Percentiles rank a stretch among this genome's conserved stretches.
Conservation (phyloP, 1,284 basidiomycete genomes). For the Peniophora sp. region DNA sequence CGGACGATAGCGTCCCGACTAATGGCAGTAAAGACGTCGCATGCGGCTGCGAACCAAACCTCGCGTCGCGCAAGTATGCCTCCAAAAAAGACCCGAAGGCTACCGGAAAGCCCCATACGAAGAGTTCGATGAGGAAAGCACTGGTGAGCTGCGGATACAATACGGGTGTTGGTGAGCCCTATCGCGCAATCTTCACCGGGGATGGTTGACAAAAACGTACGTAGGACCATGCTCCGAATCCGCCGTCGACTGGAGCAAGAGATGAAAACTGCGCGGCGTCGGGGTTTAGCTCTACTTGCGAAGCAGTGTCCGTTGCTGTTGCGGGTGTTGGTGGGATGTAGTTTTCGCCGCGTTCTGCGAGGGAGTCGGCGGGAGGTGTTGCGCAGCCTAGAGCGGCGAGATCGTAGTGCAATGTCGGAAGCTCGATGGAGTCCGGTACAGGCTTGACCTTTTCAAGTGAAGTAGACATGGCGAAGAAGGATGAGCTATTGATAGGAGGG, state of each 20-base stretch:
- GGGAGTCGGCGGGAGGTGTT: too few relatives aligned
- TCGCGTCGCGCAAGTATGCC: slow-evolving; percentile 22
- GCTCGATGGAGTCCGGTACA: too few relatives aligned
- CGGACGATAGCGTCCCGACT: slow-evolving; percentile 23
- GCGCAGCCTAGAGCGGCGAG: too few relatives aligned
- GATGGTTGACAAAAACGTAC: slow-evolving; percentile 10
- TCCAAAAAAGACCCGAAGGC: slow-evolving; percentile 26
- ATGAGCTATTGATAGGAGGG: too few relatives aligned
- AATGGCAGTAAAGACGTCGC: slow-evolving; percentile 24
- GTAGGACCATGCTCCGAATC: slow-evolving; percentile 26
- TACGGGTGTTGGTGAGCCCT: slow-evolving; percentile 2
- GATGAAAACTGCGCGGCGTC: too few relatives aligned
- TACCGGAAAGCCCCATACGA: slow-evolving; percentile 31
- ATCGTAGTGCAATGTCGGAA: too few relatives aligned
- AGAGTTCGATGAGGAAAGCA: slow-evolving; percentile 26
- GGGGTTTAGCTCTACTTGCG: too few relatives aligned
- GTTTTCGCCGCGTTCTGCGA: too few relatives aligned
- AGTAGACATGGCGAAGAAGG: too few relatives aligned
- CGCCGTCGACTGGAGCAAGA: slow-evolving; percentile 21
- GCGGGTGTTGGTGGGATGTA: too few relatives aligned
- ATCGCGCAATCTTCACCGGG: background rate
- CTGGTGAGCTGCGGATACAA: slow-evolving; percentile 17
- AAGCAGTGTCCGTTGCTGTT: too few relatives aligned
- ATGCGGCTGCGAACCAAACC: slow-evolving; percentile 14
- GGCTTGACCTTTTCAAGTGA: too few relatives aligned